phyloP scores from a whole-genome alignment of 23 red algal genomes.

The Gracilariopsis chorda region DNA sequence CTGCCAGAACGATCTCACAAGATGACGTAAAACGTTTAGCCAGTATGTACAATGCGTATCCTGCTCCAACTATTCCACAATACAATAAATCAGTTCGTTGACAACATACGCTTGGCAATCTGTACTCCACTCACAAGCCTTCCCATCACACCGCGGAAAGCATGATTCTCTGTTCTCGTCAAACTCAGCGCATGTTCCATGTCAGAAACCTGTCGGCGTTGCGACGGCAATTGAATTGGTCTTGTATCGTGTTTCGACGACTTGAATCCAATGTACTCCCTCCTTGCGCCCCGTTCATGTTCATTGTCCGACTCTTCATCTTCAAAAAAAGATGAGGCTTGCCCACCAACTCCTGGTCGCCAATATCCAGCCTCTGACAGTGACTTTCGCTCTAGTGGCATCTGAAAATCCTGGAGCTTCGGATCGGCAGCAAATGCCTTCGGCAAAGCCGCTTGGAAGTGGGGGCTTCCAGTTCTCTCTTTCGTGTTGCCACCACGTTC shows the following conservation, averaged over 20 bases:
- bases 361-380: conserved; percentile 38
- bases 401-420: conserved; percentile 42
- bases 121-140: conserved; percentile 52
- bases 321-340: background rate
- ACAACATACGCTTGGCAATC: conserved; percentile 16
- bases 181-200: background rate
- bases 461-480: background rate
- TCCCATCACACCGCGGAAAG: conserved; percentile 29
- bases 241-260: background rate
- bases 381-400: conserved; percentile 25
- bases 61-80: too few species aligned
- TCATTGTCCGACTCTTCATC: conserved; percentile 13
- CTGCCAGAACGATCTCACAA: too few species aligned
- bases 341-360: background rate
- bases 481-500: background rate
- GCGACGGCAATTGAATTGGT: background rate
- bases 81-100: background rate
- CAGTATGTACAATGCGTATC: too few species aligned
- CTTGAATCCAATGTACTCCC: background rate
- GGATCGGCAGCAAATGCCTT: conserved; percentile 26
- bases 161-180: background rate
- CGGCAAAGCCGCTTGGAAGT: conserved; percentile 1
- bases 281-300: background rate
- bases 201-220: conserved; percentile 9
- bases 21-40: too few species aligned